Percentiles rank a stretch among this genome's conserved stretches.
These are phyloP conservation scores for Amanita muscaria DNA, from an alignment of 768 basidiomycete species.

Conservation along the genomic window DNA sequence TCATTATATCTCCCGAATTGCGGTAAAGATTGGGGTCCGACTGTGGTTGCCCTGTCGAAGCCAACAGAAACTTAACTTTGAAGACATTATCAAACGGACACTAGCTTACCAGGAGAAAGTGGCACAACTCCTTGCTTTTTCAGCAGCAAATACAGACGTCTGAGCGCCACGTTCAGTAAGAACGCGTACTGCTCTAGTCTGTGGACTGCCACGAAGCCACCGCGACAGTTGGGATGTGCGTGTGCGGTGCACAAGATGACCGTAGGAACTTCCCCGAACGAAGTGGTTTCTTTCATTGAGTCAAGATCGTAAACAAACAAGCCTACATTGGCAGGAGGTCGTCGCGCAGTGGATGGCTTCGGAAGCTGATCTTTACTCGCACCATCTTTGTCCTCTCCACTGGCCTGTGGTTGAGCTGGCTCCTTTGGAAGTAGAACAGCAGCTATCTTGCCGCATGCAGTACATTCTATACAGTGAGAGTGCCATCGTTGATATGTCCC, in stretches of 20 bases:
- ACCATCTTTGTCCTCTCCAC: slow-evolving; percentile 41
- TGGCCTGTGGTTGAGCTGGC: slow-evolving; percentile 27
- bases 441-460: slow-evolving; percentile 68
- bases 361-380: slow-evolving; percentile 34
- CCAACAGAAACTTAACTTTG: slow-evolving; percentile 16
- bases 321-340: slow-evolving; percentile 75
- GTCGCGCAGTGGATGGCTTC: slow-evolving; percentile 55
- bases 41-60: slow-evolving; percentile 21
- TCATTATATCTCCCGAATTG: slow-evolving; percentile 84
- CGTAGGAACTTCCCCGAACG: slow-evolving; percentile 67
- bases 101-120: slow-evolving; percentile 52
- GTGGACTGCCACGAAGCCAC: slow-evolving; percentile 86
- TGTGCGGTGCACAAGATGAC: slow-evolving; percentile 75
- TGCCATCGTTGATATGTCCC: slow-evolving; percentile 99
- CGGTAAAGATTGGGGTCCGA: slow-evolving; percentile 71
- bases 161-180: slow-evolving; percentile 88
- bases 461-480: slow-evolving; percentile 85
- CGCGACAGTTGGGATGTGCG: slow-evolving; percentile 52
- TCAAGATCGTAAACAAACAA: slow-evolving; percentile 73
- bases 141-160: slow-evolving; percentile 79
- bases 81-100: neutral
- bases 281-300: slow-evolving; percentile 54
- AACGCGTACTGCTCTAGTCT: slow-evolving; percentile 97
- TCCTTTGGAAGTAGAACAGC: slow-evolving; percentile 54
- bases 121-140: slow-evolving; percentile 88